Conservation (phyloP, 495 filamentous ascomycete species). For the Podospora bellae-mahoneyi region DNA sequence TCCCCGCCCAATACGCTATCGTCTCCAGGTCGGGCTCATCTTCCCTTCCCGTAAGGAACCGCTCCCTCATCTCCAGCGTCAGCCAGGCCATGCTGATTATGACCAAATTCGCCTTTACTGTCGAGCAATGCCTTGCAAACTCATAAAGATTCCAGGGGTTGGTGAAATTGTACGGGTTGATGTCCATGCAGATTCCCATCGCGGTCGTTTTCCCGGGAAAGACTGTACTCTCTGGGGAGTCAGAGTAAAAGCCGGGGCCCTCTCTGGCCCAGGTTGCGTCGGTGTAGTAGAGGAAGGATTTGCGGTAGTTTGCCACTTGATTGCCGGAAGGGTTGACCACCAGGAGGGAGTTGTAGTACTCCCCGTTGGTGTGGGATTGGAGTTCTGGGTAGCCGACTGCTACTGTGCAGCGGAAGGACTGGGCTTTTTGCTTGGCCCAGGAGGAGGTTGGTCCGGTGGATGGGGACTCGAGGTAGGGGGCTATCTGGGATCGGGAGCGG, state of each 20-base stretch:
- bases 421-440: constrained; percentile 77
- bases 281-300: constrained; percentile 83
- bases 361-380: constrained; percentile 41
- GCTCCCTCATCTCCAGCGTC: constrained; percentile 52
- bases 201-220: constrained; percentile 55
- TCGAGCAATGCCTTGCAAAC: constrained; percentile 72
- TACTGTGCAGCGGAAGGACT: constrained; percentile 72
- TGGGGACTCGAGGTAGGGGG: constrained; percentile 75
- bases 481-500: constrained; percentile 70
- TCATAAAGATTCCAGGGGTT: constrained; percentile 78
- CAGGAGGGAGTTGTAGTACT: constrained; percentile 79
- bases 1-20: constrained; percentile 79
- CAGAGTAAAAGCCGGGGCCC: constrained; percentile 59
- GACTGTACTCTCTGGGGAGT: background rate
- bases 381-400: constrained; percentile 86
- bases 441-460: constrained; percentile 66
- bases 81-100: constrained; percentile 91
- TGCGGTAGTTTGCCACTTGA: constrained; percentile 79
- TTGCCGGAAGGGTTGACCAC: constrained; percentile 70
- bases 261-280: constrained; percentile 70
- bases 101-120: constrained; percentile 63
- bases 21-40: constrained; percentile 73
- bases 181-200: constrained; percentile 79
- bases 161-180: constrained; percentile 54
- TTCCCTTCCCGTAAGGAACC: constrained; percentile 34